These are phyloP conservation scores for Tephrocybe sp. DNA, from an alignment of 768 basidiomycete species.

Conservation along the genomic window DNA sequence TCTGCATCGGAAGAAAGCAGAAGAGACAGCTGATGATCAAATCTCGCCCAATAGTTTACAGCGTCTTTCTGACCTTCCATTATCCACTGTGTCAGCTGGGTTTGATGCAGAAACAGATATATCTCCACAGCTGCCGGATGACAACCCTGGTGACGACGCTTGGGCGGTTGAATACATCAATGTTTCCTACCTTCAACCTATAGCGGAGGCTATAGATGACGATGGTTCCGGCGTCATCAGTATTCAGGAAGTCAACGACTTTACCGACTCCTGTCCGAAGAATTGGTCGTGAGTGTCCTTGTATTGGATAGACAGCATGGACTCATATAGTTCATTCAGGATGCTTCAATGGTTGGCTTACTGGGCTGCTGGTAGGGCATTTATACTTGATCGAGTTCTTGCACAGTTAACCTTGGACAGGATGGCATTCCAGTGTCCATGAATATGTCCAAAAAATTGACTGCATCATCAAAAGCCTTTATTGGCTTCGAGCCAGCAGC, in stretches of 20 bases:
- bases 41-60: neutral
- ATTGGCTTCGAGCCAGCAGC: neutral
- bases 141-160: neutral
- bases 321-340: neutral
- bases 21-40: too few species aligned
- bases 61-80: neutral
- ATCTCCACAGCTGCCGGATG: neutral
- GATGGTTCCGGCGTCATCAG: neutral
- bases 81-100: too few species aligned
- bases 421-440: neutral
- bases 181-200: neutral
- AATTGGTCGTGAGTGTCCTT: neutral
- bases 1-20: neutral
- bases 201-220: neutral
- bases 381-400: neutral
- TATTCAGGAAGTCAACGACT: neutral
- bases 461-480: neutral
- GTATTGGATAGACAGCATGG: too few species aligned
- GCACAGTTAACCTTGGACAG: neutral
- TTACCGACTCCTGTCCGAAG: neutral
- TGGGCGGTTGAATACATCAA: neutral
- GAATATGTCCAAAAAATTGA: neutral
- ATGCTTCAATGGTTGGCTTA: neutral
- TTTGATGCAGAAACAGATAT: neutral
- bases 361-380: conserved; percentile 1